Conservation (phyloP, 306 rosid genomes). For the Parietaria judaica region DNA sequence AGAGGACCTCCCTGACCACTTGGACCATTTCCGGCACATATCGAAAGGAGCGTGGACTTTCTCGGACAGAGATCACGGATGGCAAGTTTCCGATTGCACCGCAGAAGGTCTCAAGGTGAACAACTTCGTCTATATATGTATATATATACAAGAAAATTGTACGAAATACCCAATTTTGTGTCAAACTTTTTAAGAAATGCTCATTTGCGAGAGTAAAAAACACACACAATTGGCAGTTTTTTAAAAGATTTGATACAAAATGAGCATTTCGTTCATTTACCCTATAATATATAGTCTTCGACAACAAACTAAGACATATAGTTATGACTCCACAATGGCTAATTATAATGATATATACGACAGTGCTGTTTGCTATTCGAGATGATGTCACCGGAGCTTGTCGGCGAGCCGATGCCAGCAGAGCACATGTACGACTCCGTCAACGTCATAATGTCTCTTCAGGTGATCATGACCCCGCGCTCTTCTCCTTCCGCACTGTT, state of each 20-base stretch:
- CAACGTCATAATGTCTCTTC: slow-evolving; percentile 18
- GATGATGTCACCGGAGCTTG: slow-evolving; percentile 6
- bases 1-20: slow-evolving; percentile 19
- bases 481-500: too few relatives aligned
- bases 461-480: slow-evolving; percentile 5
- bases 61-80: slow-evolving; percentile 38
- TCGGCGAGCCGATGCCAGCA: slow-evolving; percentile 20
- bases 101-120: slow-evolving; percentile 31
- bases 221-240: too few relatives aligned
- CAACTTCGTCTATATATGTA: too few relatives aligned
- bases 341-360: background rate
- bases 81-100: slow-evolving; percentile 35
- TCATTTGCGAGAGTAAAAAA: too few relatives aligned
- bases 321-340: background rate
- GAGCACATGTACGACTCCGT: slow-evolving; percentile 24
- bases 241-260: too few relatives aligned
- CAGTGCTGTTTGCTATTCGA: slow-evolving; percentile 18
- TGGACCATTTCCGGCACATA: slow-evolving; percentile 24
- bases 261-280: too few relatives aligned
- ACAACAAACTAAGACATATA: too few relatives aligned
- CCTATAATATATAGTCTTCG: too few relatives aligned
- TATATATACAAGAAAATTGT: too few relatives aligned
- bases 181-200: too few relatives aligned
- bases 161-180: too few relatives aligned
- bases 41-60: slow-evolving; percentile 37